Evolutionary conservation across 306 rosid genomes (phyloP).

Genomic region (Gleditsia sinensis): DNA sequence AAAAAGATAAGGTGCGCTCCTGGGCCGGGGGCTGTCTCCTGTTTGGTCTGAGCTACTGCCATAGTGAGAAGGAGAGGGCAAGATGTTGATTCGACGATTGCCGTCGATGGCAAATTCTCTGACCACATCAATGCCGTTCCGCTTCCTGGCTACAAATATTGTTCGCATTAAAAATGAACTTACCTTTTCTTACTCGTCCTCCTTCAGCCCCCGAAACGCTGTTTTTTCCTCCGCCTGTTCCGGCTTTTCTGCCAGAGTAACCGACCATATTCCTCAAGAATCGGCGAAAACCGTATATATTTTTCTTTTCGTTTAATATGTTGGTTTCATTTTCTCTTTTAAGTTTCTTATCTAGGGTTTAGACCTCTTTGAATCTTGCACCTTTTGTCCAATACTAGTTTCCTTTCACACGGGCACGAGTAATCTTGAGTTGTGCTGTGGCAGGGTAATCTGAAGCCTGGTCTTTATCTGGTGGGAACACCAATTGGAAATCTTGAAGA

Average conservation of each 20-base stretch:
- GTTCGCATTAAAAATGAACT: conserved; percentile 23
- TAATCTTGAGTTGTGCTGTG: not conserved
- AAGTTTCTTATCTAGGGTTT: not conserved
- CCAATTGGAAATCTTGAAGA: conserved; percentile 83
- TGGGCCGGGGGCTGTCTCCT: not conserved
- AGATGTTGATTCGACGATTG: conserved; percentile 63
- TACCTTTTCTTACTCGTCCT: conserved; percentile 29
- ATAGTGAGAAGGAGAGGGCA: not conserved
- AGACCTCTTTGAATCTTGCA: not conserved
- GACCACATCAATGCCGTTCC: conserved; percentile 42
- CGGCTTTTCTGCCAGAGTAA: conserved; percentile 26
- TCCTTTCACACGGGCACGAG: conserved; percentile 25
- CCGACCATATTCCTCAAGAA: conserved; percentile 40
- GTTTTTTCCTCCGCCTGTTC: conserved; percentile 39
- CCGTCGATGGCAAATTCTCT: conserved; percentile 53
- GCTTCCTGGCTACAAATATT: conserved; percentile 7
- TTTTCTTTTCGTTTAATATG: not conserved
- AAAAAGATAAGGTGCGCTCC: not conserved
- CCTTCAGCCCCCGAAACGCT: conserved; percentile 20
- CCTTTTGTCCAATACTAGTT: not conserved
- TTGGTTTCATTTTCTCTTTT: not conserved
- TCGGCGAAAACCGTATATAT: conserved; percentile 51
- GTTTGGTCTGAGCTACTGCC: not conserved
- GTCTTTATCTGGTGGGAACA: conserved; percentile 87
- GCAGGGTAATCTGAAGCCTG: conserved; percentile 67